These are phyloP conservation scores for Nidularia pulvinata DNA, from an alignment of 768 basidiomycete species.

Conservation along the genomic window DNA sequence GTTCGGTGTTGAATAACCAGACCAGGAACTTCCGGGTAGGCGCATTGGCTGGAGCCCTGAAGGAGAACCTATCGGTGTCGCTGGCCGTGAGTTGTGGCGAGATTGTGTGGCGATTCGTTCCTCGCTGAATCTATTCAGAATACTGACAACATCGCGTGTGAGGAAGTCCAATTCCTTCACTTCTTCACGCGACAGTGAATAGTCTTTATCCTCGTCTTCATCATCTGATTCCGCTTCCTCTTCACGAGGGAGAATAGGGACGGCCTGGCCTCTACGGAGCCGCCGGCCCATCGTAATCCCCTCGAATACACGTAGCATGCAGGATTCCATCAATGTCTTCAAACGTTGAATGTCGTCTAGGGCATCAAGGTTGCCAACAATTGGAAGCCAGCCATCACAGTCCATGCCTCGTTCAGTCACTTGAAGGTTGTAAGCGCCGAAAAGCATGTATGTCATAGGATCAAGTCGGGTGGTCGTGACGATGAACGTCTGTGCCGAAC, in stretches of 20 bases:
- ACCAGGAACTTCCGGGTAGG: conserved; percentile 33
- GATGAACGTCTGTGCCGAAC: conserved; percentile 62
- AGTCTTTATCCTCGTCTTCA: conserved; percentile 42
- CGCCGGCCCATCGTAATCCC: conserved; percentile 61
- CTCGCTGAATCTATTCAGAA: conserved; percentile 70
- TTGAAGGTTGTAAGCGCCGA: conserved; percentile 81
- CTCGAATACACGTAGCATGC: conserved; percentile 90
- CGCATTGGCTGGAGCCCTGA: conserved; percentile 27
- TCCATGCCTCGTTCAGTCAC: conserved; percentile 74
- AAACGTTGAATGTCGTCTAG: conserved; percentile 84
- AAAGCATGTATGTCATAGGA: conserved; percentile 87
- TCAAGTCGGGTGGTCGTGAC: conserved; percentile 85
- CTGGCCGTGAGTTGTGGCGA: conserved; percentile 61
- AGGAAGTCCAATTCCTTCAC: conserved; percentile 74
- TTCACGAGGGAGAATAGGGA: conserved; percentile 36
- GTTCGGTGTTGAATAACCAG: conserved; percentile 61
- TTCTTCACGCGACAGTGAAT: conserved; percentile 65
- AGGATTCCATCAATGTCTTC: conserved; percentile 77
- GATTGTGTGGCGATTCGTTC: conserved; percentile 63
- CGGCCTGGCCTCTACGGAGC: conserved; percentile 22
- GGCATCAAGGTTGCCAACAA: conserved; percentile 69
- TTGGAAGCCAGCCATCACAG: conserved; percentile 91
- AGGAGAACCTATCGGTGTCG: conserved; percentile 61
- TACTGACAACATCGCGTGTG: conserved; percentile 71
- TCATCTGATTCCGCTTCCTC: conserved; percentile 55